Evolutionary conservation across 495 filamentous ascomycete genomes (phyloP), one percentile per base, ranked within the genome.

Genomic region (Talaromyces nanjingensis): DNA sequence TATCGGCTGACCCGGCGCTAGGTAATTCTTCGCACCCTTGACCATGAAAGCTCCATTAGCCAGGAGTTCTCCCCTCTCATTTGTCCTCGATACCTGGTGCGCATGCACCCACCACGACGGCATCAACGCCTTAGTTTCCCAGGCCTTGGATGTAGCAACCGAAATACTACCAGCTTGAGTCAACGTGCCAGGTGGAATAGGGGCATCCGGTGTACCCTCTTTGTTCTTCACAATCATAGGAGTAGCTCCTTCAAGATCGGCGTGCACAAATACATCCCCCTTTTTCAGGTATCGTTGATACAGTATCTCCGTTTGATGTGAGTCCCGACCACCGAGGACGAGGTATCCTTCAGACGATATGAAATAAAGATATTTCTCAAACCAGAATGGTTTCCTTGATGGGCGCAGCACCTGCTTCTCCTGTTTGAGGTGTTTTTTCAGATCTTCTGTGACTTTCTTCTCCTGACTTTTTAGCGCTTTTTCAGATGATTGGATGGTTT

Each of bases 81-180:
- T 86, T 47, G 83, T 89, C 76, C 97, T 97, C 2, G 90, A 89
- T 0, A 98, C 91, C 70, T 98, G 93, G 63, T 91, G 86, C 12
- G 89, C 87, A 57, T 87, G 82, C 0, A 92, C 92, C 94, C 94
- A 98, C 86, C 89, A 98, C 14, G 93, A 92, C 6, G 89, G 86
- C 92, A 97, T 96, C 9, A 89, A 86, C 5, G 92, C 92, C 75
- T 98, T 98, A 0, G 90, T 93, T 59, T 97, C 94, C 94, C 94
- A 98, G 1, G 92, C 93, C 55, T 73, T 87, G 1, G 92, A 97
- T 33, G 90, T 90, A 55, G 89, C 86, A 27, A 98, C 90, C 2
- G 87, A 87, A 18, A 97, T 70, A 59, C 85, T 88, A 1, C 94
- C 94, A 14, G 94, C 93, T 74, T 98, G 94, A 0, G 90, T 89